These are phyloP conservation scores for Paramecium primaurelia DNA, from an alignment of 73 alveolate genomes.

Conservation along the genomic window DNA sequence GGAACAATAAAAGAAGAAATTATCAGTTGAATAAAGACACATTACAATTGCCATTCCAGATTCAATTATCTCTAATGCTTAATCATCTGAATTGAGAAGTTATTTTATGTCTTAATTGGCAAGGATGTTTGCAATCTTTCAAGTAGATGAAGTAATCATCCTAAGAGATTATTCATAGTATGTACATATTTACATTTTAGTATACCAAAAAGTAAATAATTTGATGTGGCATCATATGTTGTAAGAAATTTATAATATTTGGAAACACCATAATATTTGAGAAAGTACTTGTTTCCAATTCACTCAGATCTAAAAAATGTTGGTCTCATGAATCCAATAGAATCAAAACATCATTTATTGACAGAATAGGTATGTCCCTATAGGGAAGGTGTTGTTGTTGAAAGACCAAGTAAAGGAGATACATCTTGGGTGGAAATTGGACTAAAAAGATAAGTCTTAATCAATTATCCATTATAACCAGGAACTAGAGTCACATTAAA, in stretches of 20 bases:
- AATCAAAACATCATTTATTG: constrained; percentile 91
- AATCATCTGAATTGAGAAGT: constrained; percentile 36
- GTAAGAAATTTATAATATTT: constrained; percentile 82
- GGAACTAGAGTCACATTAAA: constrained; percentile 95
- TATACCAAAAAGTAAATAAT: background rate
- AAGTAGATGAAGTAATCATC: constrained; percentile 26
- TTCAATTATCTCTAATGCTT: constrained; percentile 23
- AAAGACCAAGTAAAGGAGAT: constrained; percentile 84
- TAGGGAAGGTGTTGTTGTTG: constrained; percentile 95
- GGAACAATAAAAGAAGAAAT: background rate
- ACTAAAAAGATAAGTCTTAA: constrained; percentile 82
- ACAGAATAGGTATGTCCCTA: constrained; percentile 86
- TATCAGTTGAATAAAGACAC: background rate
- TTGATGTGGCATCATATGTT: background rate
- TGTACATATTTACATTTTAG: background rate
- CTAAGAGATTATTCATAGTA: constrained; percentile 29
- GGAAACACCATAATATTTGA: constrained; percentile 96
- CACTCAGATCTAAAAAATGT: constrained; percentile 83
- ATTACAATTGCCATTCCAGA: background rate
- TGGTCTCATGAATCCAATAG: constrained; percentile 96
- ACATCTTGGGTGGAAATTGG: constrained; percentile 98
- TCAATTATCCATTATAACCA: constrained; percentile 79
- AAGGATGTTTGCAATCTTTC: background rate
- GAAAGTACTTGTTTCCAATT: constrained; percentile 92
- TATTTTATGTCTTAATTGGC: background rate